Evolutionary conservation across 2,329 filamentous ascomycete species (phyloP), one percentile per base, ranked within the genome.

Genomic region (Cordyceps sp.): DNA sequence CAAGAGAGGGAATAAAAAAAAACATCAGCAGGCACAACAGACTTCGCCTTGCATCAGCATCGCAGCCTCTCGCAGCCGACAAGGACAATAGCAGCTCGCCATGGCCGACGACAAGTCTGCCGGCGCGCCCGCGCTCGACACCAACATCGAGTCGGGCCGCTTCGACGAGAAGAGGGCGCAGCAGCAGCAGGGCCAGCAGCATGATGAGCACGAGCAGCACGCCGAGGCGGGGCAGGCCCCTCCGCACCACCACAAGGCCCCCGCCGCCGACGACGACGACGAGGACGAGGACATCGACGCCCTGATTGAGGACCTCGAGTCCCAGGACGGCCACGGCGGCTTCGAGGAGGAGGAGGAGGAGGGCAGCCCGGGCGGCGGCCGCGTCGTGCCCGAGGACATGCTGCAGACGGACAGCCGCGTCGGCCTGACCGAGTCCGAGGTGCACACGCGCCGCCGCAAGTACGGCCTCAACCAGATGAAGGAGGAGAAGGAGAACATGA

Each of bases 401-500:
- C 69, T 92, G 27, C 69, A 81, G 55, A 93, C 84, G 14, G 74
- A 86, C 49, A 76, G 72, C 35, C 67, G 69, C 29, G 58, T 66
- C 15, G 81, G 84, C 66, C 66, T 93, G 8, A 83, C 73, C 12
- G 70, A 79, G 36, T 54, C 63, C 28, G 78, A 92, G 58, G 81
- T 85, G 31, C 39, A 59, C 21, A 48, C 60, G 31, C 61, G 63
- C 31, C 68, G 76, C 36, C 76, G 71, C 61, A 82, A 80, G 54
- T 81, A 76, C 53, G 84, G 84, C 53, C 64, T 81, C 50, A 93
- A 93, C 54, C 75, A 83, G 54, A 84, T 93, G 80, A 85, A 81
- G 59, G 82, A 92, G 59, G 80, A 88, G 62, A 85, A 84, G 60
- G 78, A 85, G 58, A 92, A 86, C 49, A 48, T 85, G 36, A 57